A percentile compares a stretch with the other conserved stretches of the same genome.
These are phyloP conservation scores for Herpetomonas samuelpessoai DNA, from an alignment of 208 protist species.

Conservation along the genomic window DNA sequence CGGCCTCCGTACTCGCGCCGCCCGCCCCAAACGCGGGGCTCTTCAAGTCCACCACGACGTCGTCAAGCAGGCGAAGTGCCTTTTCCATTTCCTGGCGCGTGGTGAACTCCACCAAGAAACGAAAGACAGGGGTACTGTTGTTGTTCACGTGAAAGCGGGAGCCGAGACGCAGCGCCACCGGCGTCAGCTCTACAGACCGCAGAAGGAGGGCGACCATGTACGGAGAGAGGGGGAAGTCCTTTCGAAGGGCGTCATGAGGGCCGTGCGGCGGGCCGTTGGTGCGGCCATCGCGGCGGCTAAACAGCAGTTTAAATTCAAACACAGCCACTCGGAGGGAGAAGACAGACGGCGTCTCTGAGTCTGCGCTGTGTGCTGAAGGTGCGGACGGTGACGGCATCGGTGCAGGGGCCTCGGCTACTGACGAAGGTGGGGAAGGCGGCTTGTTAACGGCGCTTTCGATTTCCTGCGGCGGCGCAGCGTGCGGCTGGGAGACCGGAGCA, in stretches of 20 bases:
- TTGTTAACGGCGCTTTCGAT: too few species aligned
- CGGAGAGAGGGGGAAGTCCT: constrained; percentile 31
- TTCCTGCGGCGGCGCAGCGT: too few species aligned
- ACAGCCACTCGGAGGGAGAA: constrained; percentile 6
- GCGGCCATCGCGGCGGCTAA: constrained; percentile 5
- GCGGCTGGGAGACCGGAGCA: too few species aligned
- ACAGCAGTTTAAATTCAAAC: constrained; percentile 15
- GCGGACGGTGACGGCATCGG: too few species aligned
- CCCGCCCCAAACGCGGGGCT: not conserved
- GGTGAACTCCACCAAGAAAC: not conserved
- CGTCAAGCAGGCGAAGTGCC: not conserved
- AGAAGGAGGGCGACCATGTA: constrained; percentile 23
- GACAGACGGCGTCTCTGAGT: too few species aligned
- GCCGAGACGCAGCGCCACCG: not conserved
- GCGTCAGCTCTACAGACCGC: not conserved
- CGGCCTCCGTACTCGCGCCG: not conserved
- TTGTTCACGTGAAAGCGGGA: not conserved
- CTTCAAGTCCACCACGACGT: constrained; percentile 14
- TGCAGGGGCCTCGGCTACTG: too few species aligned
- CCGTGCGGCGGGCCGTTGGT: not conserved
- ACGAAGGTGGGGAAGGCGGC: too few species aligned
- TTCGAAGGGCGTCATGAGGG: not conserved
- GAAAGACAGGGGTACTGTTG: not conserved
- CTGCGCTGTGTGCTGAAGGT: too few species aligned
- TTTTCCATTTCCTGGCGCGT: not conserved